Evolutionary conservation across 2,329 filamentous ascomycete species (phyloP).

Genomic region (Parascedosporium putredinis): DNA sequence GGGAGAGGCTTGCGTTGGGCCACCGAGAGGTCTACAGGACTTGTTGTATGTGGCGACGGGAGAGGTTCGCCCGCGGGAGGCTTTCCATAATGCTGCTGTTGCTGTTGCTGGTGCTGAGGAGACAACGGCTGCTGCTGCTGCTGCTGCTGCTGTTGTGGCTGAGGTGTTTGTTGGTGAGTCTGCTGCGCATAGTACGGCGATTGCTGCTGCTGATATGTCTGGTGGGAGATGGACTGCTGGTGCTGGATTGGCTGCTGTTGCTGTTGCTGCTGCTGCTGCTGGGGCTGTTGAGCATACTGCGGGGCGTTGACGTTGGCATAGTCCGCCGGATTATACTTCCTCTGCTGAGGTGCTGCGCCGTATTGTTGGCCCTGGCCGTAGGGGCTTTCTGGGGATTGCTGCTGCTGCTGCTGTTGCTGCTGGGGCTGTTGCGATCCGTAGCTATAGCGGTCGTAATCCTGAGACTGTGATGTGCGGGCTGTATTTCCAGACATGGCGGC

Average conservation of each 20-base stretch:
- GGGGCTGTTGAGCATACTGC: slow-evolving; percentile 28
- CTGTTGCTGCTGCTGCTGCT: too few species aligned
- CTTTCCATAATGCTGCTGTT: slow-evolving; percentile 17
- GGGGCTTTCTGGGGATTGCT: not conserved
- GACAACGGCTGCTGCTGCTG: slow-evolving; percentile 19
- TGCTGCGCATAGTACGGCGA: slow-evolving; percentile 15
- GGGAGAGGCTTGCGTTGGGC: slow-evolving; percentile 50
- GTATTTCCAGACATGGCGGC: slow-evolving; percentile 43
- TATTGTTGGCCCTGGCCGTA: slow-evolving; percentile 23
- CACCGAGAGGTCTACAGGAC: slow-evolving; percentile 14
- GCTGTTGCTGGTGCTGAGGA: slow-evolving; percentile 23
- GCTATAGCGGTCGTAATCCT: slow-evolving; percentile 20
- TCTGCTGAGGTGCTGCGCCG: slow-evolving; percentile 17
- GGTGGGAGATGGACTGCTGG: slow-evolving; percentile 22
- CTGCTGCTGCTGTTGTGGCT: slow-evolving; percentile 26
- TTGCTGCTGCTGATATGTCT: slow-evolving; percentile 13
- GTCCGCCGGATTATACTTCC: slow-evolving; percentile 67
- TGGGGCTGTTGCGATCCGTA: not conserved
- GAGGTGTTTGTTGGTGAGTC: too few species aligned
- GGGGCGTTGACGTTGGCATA: slow-evolving; percentile 53
- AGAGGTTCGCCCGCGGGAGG: slow-evolving; percentile 23
- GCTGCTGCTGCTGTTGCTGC: slow-evolving; percentile 1
- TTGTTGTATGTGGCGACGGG: slow-evolving; percentile 20
- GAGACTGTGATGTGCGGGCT: slow-evolving; percentile 15
- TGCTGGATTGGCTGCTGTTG: slow-evolving; percentile 27